Conservation (phyloP, 306 rosid species). For the Dalbergia oliveri region DNA sequence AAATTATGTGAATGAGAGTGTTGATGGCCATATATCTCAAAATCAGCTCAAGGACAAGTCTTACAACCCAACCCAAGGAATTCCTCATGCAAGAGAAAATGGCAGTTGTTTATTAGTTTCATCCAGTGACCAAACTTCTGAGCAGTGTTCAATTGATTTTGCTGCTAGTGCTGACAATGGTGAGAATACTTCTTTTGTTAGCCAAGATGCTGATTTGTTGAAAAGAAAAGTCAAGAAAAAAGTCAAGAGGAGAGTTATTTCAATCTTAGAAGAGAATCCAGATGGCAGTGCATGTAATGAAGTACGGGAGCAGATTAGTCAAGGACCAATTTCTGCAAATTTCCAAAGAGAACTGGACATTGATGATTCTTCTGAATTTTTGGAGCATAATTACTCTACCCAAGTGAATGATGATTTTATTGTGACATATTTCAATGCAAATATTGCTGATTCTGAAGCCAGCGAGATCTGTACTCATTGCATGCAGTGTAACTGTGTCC, state of each 20-base stretch:
- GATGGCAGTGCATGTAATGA: constrained; percentile 49
- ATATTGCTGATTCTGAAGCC: constrained; percentile 68
- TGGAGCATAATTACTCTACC: constrained; percentile 41
- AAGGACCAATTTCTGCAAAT: constrained; percentile 48
- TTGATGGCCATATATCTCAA: constrained; percentile 51
- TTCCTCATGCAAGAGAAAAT: constrained; percentile 57
- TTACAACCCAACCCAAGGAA: constrained; percentile 53
- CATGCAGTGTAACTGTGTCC: constrained; percentile 65
- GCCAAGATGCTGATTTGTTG: constrained; percentile 53
- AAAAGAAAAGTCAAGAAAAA: constrained; percentile 68
- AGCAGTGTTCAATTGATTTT: constrained; percentile 48
- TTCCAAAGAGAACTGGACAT: constrained; percentile 34
- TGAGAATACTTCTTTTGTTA: constrained; percentile 44
- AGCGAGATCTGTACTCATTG: constrained; percentile 70
- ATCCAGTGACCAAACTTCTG: constrained; percentile 49
- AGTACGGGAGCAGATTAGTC: constrained; percentile 46
- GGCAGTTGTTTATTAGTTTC: constrained; percentile 50
- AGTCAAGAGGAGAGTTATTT: constrained; percentile 70
- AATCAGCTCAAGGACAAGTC: constrained; percentile 46
- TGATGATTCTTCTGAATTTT: constrained; percentile 49
- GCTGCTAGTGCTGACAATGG: constrained; percentile 49
- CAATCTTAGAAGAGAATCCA: constrained; percentile 58
- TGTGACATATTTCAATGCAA: constrained; percentile 68
- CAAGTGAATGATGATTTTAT: constrained; percentile 55
- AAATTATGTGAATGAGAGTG: constrained; percentile 47